A percentile compares a stretch with the other conserved stretches of the same genome.
phyloP scores from a whole-genome alignment of 2,329 filamentous ascomycete species.

The Microdochium trichocladiopsis region DNA sequence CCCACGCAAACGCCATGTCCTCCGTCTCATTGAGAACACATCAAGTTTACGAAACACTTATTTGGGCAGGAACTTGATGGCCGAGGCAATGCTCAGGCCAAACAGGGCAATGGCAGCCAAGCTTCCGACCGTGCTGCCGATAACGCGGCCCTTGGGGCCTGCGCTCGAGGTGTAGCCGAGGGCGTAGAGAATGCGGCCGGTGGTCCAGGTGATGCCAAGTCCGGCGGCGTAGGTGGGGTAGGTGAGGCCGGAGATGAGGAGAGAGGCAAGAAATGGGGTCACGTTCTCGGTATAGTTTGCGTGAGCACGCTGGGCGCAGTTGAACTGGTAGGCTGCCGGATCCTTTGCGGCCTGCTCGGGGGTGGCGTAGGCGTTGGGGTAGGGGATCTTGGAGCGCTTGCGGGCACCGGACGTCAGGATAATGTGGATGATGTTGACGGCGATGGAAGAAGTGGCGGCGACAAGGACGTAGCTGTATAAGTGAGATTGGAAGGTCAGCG shows the following conservation, averaged over 20 bases:
- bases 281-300: slow-evolving; percentile 58
- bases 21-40: no score
- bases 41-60: no score
- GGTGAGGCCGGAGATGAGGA: slow-evolving; percentile 48
- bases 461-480: slow-evolving; percentile 51
- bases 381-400: slow-evolving; percentile 44
- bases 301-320: slow-evolving; percentile 49
- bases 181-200: slow-evolving; percentile 46
- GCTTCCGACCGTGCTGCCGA: slow-evolving; percentile 25
- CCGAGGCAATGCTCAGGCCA: slow-evolving; percentile 34
- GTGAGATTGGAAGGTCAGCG: slow-evolving; percentile 3
- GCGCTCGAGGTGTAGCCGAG: slow-evolving; percentile 39
- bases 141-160: slow-evolving; percentile 37
- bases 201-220: slow-evolving; percentile 45
- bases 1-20: no score
- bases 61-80: slow-evolving; percentile 15
- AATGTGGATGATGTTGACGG: slow-evolving; percentile 49
- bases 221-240: slow-evolving; percentile 43
- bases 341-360: slow-evolving; percentile 47
- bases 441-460: slow-evolving; percentile 47
- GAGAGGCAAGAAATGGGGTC: slow-evolving; percentile 39
- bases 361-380: slow-evolving; percentile 51
- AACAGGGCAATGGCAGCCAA: slow-evolving; percentile 31
- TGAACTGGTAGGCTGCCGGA: slow-evolving; percentile 49
- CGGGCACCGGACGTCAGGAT: slow-evolving; percentile 40